A percentile compares a stretch with the other conserved stretches of the same genome.
Conservation (phyloP, 345 rosid species). For the Microcos paniculata region DNA sequence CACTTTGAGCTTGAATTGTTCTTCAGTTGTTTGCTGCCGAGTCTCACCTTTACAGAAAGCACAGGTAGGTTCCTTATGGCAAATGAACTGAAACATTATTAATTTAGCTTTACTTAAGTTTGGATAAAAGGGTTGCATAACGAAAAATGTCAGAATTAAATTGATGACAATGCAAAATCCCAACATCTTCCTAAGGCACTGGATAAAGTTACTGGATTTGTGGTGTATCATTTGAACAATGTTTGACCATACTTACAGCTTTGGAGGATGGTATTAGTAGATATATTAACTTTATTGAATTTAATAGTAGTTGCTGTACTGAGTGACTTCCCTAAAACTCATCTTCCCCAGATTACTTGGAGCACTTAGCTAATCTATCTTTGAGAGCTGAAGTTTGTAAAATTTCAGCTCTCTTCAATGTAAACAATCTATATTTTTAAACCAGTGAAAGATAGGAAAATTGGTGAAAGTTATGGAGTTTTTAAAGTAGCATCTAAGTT, state of each 20-base stretch:
- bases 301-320: neutral
- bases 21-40: slow-evolving; percentile 97
- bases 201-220: neutral
- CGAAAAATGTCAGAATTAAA: neutral
- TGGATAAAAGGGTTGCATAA: neutral
- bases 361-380: neutral
- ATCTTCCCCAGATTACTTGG: neutral
- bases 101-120: neutral
- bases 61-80: slow-evolving; percentile 55
- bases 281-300: neutral
- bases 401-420: neutral
- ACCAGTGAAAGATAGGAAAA: neutral
- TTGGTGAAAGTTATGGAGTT: neutral
- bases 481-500: neutral
- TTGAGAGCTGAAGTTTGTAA: neutral
- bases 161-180: slow-evolving; percentile 1
- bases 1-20: slow-evolving; percentile 92
- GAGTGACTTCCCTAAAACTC: neutral
- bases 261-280: neutral
- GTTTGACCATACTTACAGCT: neutral
- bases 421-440: neutral
- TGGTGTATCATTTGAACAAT: neutral
- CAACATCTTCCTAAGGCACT: neutral
- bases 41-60: slow-evolving; percentile 99
- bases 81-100: slow-evolving; percentile 8